Conservation (phyloP, 2,329 filamentous ascomycete species). For the Tothia fuscella region DNA sequence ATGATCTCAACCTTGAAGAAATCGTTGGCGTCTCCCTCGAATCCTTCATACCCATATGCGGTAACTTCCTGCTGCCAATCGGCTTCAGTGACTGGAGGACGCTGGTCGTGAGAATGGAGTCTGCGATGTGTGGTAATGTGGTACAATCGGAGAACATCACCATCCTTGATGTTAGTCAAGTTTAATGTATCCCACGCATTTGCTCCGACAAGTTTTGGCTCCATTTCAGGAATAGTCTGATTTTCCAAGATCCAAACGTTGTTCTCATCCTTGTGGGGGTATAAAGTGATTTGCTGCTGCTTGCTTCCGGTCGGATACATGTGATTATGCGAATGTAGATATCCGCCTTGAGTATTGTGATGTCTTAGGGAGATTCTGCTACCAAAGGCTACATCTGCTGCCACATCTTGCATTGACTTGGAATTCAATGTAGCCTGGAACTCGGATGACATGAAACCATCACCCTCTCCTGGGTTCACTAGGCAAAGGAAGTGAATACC, state of each 20-base stretch:
- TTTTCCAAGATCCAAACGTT: slow-evolving; percentile 93
- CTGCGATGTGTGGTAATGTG: slow-evolving; percentile 75
- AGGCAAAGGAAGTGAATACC: slow-evolving; percentile 91
- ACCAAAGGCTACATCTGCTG: slow-evolving; percentile 82
- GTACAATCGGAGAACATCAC: slow-evolving; percentile 69
- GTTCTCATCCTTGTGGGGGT: slow-evolving; percentile 98
- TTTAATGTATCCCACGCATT: slow-evolving; percentile 67
- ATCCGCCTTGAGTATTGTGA: slow-evolving; percentile 94
- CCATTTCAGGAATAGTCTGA: slow-evolving; percentile 80
- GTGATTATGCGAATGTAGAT: slow-evolving; percentile 88
- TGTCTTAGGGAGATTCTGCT: slow-evolving; percentile 80
- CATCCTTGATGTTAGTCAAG: slow-evolving; percentile 64
- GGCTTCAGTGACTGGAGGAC: slow-evolving; percentile 36
- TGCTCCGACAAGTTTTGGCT: slow-evolving; percentile 67
- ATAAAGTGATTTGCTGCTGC: slow-evolving; percentile 96
- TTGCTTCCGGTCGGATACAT: slow-evolving; percentile 98
- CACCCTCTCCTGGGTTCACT: slow-evolving; percentile 88
- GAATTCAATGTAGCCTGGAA: slow-evolving; percentile 96
- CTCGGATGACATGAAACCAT: slow-evolving; percentile 99
- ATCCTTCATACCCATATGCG: slow-evolving; percentile 94
- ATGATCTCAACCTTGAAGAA: slow-evolving; percentile 91
- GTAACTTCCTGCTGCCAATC: slow-evolving; percentile 90
- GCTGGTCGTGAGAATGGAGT: slow-evolving; percentile 91
- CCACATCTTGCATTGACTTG: slow-evolving; percentile 91
- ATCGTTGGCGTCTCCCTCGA: slow-evolving; percentile 93